These are phyloP conservation scores for Beauveria asiatica DNA, from an alignment of 2,329 filamentous ascomycete genomes.

Conservation along the genomic window DNA sequence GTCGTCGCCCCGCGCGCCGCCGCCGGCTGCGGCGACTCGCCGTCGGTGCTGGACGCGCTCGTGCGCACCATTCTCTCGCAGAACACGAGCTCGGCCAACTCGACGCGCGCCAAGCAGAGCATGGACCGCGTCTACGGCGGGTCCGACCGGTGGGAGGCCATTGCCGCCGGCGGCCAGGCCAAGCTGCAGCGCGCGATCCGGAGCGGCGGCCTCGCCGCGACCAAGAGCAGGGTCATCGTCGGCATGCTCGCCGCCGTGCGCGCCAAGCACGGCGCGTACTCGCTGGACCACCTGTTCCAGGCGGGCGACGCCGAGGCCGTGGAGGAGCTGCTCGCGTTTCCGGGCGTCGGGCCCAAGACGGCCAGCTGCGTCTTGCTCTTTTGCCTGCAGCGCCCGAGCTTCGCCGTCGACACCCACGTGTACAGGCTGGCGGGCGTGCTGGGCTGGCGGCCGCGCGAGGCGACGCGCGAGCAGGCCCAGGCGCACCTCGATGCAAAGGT, in stretches of 20 bases:
- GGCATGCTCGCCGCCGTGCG: conserved; percentile 57
- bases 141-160: conserved; percentile 34
- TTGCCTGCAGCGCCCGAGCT: conserved; percentile 37
- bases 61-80: conserved; percentile 45
- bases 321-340: conserved; percentile 40
- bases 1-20: no score
- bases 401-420: conserved; percentile 47
- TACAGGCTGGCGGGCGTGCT: conserved; percentile 39
- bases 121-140: conserved; percentile 37
- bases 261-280: conserved; percentile 31
- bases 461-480: conserved; percentile 36
- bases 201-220: conserved; percentile 59
- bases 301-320: conserved; percentile 37
- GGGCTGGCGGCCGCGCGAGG: conserved; percentile 37
- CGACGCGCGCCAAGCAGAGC: conserved; percentile 48
- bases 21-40: conserved; percentile 51
- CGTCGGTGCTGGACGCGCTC: conserved; percentile 43
- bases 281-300: conserved; percentile 40
- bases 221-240: conserved; percentile 69
- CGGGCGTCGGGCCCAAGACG: conserved; percentile 46
- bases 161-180: conserved; percentile 30
- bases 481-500: conserved; percentile 40
- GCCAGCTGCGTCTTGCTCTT: conserved; percentile 45
- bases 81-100: conserved; percentile 45
- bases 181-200: conserved; percentile 53